Evolutionary conservation across 257 asterid genomes (phyloP).

Genomic region (Euphrasia confusa): DNA sequence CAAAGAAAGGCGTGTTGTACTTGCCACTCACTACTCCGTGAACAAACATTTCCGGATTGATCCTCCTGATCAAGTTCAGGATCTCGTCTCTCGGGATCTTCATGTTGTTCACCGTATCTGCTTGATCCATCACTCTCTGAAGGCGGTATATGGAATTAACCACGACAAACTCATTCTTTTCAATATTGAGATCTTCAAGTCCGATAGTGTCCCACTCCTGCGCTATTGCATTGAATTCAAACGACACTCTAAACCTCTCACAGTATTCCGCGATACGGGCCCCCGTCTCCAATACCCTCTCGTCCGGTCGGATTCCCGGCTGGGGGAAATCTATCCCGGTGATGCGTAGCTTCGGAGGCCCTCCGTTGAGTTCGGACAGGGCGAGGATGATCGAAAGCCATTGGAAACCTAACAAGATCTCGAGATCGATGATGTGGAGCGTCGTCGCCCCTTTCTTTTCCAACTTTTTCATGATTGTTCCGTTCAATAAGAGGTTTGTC

Average conservation of each 20-base stretch:
- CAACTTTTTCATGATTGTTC: conserved; percentile 22
- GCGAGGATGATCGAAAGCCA: conserved; percentile 45
- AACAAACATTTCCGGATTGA: conserved; percentile 36
- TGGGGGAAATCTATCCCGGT: conserved; percentile 19
- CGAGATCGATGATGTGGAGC: conserved; percentile 45
- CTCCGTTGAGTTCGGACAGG: conserved; percentile 35
- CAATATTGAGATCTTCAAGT: too few species aligned
- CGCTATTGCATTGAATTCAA: too few species aligned
- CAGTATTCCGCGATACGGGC: conserved; percentile 39
- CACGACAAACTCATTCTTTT: neutral
- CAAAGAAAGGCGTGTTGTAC: conserved; percentile 43
- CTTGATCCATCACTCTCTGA: conserved; percentile 39
- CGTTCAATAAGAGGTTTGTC: conserved; percentile 39
- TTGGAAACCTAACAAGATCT: conserved; percentile 45
- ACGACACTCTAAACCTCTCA: too few species aligned
- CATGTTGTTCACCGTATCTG: conserved; percentile 21
- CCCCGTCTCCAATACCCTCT: conserved; percentile 44
- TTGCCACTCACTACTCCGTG: conserved; percentile 38
- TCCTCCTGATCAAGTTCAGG: conserved; percentile 34
- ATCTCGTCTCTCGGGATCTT: conserved; percentile 40
- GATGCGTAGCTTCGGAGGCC: conserved; percentile 48
- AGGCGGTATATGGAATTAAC: conserved; percentile 39
- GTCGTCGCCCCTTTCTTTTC: conserved; percentile 13
- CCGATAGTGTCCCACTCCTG: too few species aligned
- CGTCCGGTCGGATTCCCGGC: conserved; percentile 52